Evolutionary conservation across 768 basidiomycete genomes (phyloP).

Genomic region (Austroboletus festivus): DNA sequence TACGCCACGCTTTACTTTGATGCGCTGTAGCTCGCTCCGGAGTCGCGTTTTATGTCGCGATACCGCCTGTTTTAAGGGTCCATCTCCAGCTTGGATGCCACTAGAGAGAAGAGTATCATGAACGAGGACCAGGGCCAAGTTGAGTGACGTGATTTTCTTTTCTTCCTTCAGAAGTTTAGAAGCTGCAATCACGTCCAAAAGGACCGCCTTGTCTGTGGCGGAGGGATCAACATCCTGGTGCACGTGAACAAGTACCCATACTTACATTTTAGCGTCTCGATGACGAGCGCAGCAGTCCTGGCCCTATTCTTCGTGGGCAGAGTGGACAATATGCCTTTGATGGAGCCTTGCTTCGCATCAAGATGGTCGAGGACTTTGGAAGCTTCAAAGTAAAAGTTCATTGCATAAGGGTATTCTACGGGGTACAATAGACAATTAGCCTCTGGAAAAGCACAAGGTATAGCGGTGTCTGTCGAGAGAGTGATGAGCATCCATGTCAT

Average conservation of each 20-base stretch:
- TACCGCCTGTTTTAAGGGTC: slow-evolving; percentile 84
- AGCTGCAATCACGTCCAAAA: slow-evolving; percentile 64
- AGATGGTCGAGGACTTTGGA: slow-evolving; percentile 80
- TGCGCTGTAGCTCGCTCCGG: slow-evolving; percentile 78
- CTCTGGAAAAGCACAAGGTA: slow-evolving; percentile 23
- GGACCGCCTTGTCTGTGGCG: slow-evolving; percentile 67
- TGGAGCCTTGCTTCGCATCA: slow-evolving; percentile 87
- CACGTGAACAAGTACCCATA: background rate
- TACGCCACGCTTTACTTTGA: slow-evolving; percentile 74
- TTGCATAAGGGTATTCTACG: slow-evolving; percentile 37
- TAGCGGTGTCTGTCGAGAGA: slow-evolving; percentile 17
- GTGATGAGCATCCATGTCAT: slow-evolving; percentile 27
- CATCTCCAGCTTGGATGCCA: slow-evolving; percentile 89
- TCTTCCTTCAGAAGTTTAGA: slow-evolving; percentile 73
- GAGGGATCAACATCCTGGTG: slow-evolving; percentile 5
- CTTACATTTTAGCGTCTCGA: slow-evolving; percentile 95
- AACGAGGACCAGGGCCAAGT: slow-evolving; percentile 80
- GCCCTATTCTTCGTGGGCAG: slow-evolving; percentile 74
- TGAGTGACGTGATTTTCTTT: slow-evolving; percentile 67
- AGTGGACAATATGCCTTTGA: slow-evolving; percentile 77
- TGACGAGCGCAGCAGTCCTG: slow-evolving; percentile 80
- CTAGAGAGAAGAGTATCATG: slow-evolving; percentile 84
- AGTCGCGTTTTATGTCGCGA: slow-evolving; percentile 88
- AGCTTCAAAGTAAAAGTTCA: slow-evolving; percentile 97
- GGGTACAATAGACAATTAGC: slow-evolving; percentile 26